Base-by-base conservation (phyloP, 179 eudicot genomes). In the Spinacia oleracea region DNA sequence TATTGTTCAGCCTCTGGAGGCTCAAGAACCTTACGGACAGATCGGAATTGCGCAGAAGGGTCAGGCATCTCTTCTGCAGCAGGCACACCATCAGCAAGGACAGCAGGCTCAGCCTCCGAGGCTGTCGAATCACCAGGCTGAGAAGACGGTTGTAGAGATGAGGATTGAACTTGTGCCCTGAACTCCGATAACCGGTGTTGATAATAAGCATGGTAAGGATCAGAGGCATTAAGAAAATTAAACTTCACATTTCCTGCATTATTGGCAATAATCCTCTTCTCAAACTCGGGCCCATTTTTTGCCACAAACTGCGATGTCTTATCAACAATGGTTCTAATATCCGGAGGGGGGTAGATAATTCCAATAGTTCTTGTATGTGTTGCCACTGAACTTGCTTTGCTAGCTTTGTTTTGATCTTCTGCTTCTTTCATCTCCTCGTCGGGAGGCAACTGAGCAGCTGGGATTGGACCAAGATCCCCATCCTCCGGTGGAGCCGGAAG, bases 1-100 rank as follows among this genome's bases (percentile, higher is more conserved):
- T 91, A 95, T 56, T 89, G 92, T 87, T 95, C 98, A 6, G 93
- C 90, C 85, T 93, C 97, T 8, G 97, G 97, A 34, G 97, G 95
- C 76, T 89, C 97, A 74, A 95, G 97, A 69, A 90, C 90, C 88
- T 93, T 95, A 45, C 85, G 89, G 15, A 91, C 85, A 65, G 95
- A 82, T 79, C 93, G 82, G 78, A 94, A 93, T 72, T 84, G 90
- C 9, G 92, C 96, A 7, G 93, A 50, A 6, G 90, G 96, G 32
- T 94, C 97, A 60, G 89, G 88, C 78, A 93, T 91, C 32, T 83
- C 88, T 10, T 79, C 82, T 35, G 76, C 81, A 31, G 83, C 85
- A 58, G 70, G 77, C 38, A 72, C 86, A 84, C 84, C 94, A 70
- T 84, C 87, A 82, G 76, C 80, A 32, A 82, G 75, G 71, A 83